Evolutionary conservation across 2,329 filamentous ascomycete species (phyloP).

Genomic region (Botrytis porri): DNA sequence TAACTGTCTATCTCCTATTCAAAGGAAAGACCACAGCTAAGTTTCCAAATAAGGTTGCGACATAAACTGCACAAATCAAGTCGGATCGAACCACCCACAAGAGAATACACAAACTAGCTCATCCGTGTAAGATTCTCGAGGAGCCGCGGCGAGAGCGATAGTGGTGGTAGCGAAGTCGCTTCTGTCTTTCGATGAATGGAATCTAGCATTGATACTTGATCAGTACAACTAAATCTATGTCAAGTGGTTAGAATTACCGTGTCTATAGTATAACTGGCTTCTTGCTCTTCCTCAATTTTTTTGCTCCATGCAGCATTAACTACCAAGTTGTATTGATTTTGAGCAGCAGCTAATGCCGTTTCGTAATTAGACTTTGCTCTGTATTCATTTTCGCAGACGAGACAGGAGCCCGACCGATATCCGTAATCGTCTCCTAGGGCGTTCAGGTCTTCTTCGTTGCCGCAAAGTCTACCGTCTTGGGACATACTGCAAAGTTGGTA

Average conservation of each 20-base stretch:
- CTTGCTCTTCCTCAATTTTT: neutral
- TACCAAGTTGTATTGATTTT: neutral
- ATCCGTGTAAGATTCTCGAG: neutral
- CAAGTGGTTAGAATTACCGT: neutral
- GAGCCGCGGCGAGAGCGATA: neutral
- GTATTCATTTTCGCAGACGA: neutral
- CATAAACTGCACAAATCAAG: neutral
- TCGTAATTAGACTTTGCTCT: neutral
- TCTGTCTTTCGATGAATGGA: neutral
- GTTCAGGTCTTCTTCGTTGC: neutral
- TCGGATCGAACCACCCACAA: neutral
- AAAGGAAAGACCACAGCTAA: rapidly evolving
- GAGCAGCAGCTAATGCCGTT: neutral
- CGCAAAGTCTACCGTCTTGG: neutral
- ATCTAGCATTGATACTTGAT: neutral
- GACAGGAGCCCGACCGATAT: neutral
- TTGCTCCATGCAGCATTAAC: neutral
- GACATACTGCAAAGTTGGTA: neutral
- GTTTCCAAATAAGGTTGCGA: too few species aligned
- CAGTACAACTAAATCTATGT: neutral
- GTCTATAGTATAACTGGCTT: neutral
- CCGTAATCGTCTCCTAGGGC: neutral
- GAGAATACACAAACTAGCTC: neutral
- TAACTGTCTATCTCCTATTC: rapidly evolving
- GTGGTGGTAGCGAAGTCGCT: neutral